These are phyloP conservation scores for Alloascoidea africana DNA, from an alignment of 805 yeast species.

Conservation along the genomic window DNA sequence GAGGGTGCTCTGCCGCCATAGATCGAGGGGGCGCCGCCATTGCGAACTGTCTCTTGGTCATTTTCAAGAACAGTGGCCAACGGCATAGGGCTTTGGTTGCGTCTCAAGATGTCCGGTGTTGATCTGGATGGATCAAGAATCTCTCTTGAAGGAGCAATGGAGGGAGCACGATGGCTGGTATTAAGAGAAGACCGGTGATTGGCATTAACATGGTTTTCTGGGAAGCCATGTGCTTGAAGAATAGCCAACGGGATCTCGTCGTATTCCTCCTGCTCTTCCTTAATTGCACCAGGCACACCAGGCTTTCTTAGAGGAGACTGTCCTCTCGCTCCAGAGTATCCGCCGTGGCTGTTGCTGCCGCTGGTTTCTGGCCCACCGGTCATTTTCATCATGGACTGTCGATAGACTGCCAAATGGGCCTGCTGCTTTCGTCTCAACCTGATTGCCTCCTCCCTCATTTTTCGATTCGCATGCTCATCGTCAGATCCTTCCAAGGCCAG, in stretches of 20 bases:
- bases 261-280: conserved; percentile 1
- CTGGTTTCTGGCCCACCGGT: conserved; percentile 13
- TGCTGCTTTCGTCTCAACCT: conserved; percentile 21
- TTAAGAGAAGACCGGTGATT: no score
- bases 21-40: no score
- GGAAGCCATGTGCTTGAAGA: conserved; percentile 3
- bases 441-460: conserved; percentile 10
- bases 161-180: no score
- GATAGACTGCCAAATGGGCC: conserved; percentile 22
- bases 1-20: no score
- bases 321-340: background rate
- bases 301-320: background rate
- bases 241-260: conserved; percentile 4
- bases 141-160: background rate
- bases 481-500: conserved; percentile 1
- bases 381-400: conserved; percentile 23
- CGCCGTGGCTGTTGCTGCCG: conserved; percentile 3
- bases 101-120: background rate
- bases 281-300: background rate
- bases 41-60: no score
- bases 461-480: no score
- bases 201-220: conserved; percentile 1
- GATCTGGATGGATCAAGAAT: background rate
- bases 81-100: background rate
- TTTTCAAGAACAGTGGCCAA: no score